Evolutionary conservation across 176 grass and related monocot species (phyloP).

Genomic region (Lolium rigidum): DNA sequence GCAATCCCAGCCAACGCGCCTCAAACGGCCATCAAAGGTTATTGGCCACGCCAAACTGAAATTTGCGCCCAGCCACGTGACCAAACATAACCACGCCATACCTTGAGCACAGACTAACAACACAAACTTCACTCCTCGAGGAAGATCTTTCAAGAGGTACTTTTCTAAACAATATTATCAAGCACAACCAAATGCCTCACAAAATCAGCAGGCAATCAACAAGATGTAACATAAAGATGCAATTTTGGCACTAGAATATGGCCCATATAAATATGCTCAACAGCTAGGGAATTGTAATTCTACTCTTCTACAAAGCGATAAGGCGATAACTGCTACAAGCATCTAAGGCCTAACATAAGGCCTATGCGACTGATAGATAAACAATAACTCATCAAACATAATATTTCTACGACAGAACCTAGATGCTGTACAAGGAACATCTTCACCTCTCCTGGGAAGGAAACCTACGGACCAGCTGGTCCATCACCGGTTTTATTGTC

Average conservation of each 20-base stretch:
- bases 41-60: background rate
- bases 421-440: slow-evolving; percentile 49
- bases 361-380: background rate
- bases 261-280: slow-evolving; percentile 8
- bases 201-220: background rate
- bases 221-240: slow-evolving; percentile 9
- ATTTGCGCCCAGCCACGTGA: too few relatives aligned
- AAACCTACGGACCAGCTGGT: slow-evolving; percentile 38
- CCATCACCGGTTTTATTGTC: slow-evolving; percentile 33
- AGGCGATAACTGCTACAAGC: background rate
- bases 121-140: background rate
- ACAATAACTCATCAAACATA: slow-evolving; percentile 1
- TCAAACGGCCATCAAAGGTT: too few relatives aligned
- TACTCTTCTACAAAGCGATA: background rate
- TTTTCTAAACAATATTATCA: background rate
- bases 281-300: slow-evolving; percentile 25
- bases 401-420: slow-evolving; percentile 36
- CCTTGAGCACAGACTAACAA: background rate
- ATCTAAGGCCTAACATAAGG: slow-evolving; percentile 15
- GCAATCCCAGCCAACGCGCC: background rate
- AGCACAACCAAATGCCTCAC: slow-evolving; percentile 9
- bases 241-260: slow-evolving; percentile 23
- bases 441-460: slow-evolving; percentile 23
- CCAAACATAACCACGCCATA: too few relatives aligned
- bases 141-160: background rate